Base-by-base conservation (phyloP, 2,329 filamentous ascomycete genomes). In the Myriosclerotinia curreyana region DNA sequence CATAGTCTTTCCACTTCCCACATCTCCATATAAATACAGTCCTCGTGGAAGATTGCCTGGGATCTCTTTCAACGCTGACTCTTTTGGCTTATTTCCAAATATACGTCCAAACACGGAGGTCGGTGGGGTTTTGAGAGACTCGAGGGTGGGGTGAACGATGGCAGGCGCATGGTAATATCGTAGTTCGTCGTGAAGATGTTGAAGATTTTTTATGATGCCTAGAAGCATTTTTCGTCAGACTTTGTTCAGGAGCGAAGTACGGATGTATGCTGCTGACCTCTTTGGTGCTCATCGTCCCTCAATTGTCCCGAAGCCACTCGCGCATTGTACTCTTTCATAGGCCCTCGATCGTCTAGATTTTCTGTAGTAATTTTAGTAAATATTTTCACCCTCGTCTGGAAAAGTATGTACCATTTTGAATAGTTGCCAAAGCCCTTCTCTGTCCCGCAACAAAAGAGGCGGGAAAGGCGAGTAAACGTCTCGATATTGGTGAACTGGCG, bases 1-100 rank as follows among this genome's bases (percentile, higher is more conserved):
- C 95, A 99, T 99, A 2, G 95, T 99, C 82, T 99, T 99, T 67
- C 95, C 95, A 72, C 92, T 96, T 49, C 95, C 95, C 2, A 99
- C 95, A 75, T 99, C 95, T 65, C 95, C 95, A 73, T 91, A 97
- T 76, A 99, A 89, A 77, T 99, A 99, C 40, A 99, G 78, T 0
- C 95, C 95, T 69, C 91, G 89, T 0, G 95, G 95, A 1, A 97
- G 80, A 68, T 88, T 82, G n/a, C 82, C 77, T 0, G 92, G 87
- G 28, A 96, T 89, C 4, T 80, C 76, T 65, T 78, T 73, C 6
- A 70, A 76, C 67, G 65, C 76, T 64, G 71, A 77, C 70, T 70
- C 75, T 68, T 70, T 75, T 65, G 70, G 64, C 36, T 55, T 59
- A 15, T 78, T 75, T 15, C 86, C 82, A 70, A 92, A 89, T 60